phyloP scores from a whole-genome alignment of 805 yeast species.

The Cyberlindnera subsufficiens region DNA sequence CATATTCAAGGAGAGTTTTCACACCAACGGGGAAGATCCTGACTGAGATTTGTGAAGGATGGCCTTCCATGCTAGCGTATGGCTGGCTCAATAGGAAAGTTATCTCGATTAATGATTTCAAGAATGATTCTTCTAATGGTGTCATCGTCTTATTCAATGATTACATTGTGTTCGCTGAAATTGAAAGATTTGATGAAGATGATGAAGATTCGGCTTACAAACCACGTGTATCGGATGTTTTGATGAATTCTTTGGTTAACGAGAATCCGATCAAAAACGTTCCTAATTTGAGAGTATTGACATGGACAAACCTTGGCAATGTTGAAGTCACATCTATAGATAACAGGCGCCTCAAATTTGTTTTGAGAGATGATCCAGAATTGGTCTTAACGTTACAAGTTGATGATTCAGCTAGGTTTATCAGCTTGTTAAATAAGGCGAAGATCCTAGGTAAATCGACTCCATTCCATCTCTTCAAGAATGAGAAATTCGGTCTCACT shows the following conservation, averaged over 20 bases:
- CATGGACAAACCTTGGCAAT: conserved; percentile 60
- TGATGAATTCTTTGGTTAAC: conserved; percentile 87
- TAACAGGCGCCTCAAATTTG: conserved; percentile 25
- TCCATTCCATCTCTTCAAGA: conserved; percentile 80
- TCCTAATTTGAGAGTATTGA: conserved; percentile 63
- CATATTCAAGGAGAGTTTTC: conserved; percentile 62
- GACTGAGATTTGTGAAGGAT: conserved; percentile 74
- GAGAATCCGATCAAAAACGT: conserved; percentile 69
- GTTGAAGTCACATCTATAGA: conserved; percentile 42
- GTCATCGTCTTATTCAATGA: conserved; percentile 80
- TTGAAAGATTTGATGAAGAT: conserved; percentile 26
- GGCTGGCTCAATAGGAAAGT: conserved; percentile 88
- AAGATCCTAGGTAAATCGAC: conserved; percentile 69
- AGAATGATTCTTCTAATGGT: conserved; percentile 35
- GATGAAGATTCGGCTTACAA: conserved; percentile 20
- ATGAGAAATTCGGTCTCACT: conserved; percentile 31
- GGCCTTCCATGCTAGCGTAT: conserved; percentile 84
- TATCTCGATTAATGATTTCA: conserved; percentile 61
- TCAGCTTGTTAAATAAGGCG: conserved; percentile 60
- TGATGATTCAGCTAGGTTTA: conserved; percentile 33
- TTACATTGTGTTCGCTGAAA: conserved; percentile 57
- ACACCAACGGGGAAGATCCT: conserved; percentile 89
- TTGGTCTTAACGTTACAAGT: conserved; percentile 19
- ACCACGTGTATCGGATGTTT: conserved; percentile 68
- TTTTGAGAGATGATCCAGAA: conserved; percentile 18